Base-by-base conservation (phyloP, 1,284 basidiomycete species). In the Ganoderma sp. region DNA sequence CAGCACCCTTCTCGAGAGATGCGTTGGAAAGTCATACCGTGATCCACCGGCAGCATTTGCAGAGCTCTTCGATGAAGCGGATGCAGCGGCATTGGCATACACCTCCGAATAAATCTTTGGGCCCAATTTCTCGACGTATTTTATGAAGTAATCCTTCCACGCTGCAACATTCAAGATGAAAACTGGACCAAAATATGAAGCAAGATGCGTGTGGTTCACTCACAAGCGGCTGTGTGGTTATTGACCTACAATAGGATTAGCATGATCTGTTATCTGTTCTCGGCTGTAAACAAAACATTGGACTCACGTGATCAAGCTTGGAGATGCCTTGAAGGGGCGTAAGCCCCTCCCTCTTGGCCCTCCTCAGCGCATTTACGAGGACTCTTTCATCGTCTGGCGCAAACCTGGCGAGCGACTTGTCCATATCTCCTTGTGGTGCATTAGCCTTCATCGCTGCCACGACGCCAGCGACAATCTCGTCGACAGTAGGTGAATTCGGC, bases 231-330 rank as follows among this genome's bases (percentile, higher is more conserved):
- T 10, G 48, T 65, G 42, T 68, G 67, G 41, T 42, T 39, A 42
- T 67, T 71, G 15, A 68, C 69, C 69, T 71, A 12, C 8, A 10
- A n/a, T 19, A 3, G 6, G 3, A 5, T 56, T 25, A 28, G 54
- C 54, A 19, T 39, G 56, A 5, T 37, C 34, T 19, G 32, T n/a
- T 5, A 9, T 39, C 17, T 4, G 17, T 12, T n/a, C n/a, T n/a
- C 1, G 19, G 9, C 8, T 39, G 12, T n/a, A 25, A 8, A 57
- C 19, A 9, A 17, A 3, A 28, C 25, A 28, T 28, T n/a, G 14
- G 2, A 60, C 67, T 39, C 48, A 71, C 67, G 5, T 63, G 64
- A n/a, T 71, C 48, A 6, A 71, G 57, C 37, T 61, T 62, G 42
- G 68, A 60, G 25, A 71, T n/a, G 8, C 65, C 70, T 37, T 69